Base-by-base conservation (phyloP, 345 rosid genomes). In the Mallotus nudiflorus region DNA sequence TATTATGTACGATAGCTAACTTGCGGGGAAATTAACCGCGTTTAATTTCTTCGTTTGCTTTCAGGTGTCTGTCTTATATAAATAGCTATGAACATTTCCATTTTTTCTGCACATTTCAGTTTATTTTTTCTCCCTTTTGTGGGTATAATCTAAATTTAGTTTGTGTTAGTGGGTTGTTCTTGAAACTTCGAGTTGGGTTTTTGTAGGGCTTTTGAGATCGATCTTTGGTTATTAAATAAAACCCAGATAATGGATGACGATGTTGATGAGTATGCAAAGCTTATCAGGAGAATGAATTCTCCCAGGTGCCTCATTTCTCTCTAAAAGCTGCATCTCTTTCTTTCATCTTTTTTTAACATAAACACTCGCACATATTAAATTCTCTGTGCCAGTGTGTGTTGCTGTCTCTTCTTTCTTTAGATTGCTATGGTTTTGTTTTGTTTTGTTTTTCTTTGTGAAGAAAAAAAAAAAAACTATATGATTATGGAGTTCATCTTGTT, bases 201-300 rank as follows among this genome's bases (percentile, higher is more conserved):
- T 15, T 42, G 46, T 12, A 9, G 9, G 42, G 9, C 42, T 39
- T 18, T 22, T 63, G 66, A 20, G 54, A n/a, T 69, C 42, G 33
- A n/a, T n/a, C n/a, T n/a, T 14, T n/a, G n/a, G n/a, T n/a, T n/a
- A n/a, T n/a, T n/a, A n/a, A n/a, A n/a, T 31, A 33, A 27, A 48
- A 24, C 28, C 40, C 18, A 18, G 64, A 52, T n/a, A 51, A 77
- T 84, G 85, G 88, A 77, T 25, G 67, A 63, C 22, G 67, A 22
- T 42, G 50, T 19, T 25, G 88, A 82, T 54, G 88, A 84, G 68
- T 84, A 72, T 62, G 84, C 84, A 19, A 84, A 84, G 80, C 82
- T 84, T 53, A 71, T 80, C 35, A 70, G 82, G 62, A 82, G 85
- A 71, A 80, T 85, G 72, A 84, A 84, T 75, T 82, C 88, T 40